Evolutionary conservation across 495 filamentous ascomycete genomes (phyloP).

Genomic region (Penicillium lagena): DNA sequence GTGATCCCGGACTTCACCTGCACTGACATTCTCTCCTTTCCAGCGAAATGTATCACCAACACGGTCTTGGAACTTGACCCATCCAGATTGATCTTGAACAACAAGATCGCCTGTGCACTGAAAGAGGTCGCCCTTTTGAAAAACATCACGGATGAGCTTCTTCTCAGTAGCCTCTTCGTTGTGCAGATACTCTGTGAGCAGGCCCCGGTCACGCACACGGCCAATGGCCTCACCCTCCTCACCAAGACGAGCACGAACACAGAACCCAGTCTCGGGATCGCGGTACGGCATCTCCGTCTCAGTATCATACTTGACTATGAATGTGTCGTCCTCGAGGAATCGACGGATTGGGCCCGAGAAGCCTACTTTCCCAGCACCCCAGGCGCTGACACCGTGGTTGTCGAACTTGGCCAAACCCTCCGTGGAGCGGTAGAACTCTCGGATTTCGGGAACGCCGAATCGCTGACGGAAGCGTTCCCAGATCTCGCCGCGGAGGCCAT

Average conservation of each 20-base stretch:
- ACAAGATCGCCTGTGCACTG: conserved; percentile 84
- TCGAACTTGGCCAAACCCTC: conserved; percentile 69
- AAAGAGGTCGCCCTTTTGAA: conserved; percentile 74
- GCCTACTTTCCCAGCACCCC: conserved; percentile 73
- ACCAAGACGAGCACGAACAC: conserved; percentile 46
- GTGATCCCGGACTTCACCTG: conserved; percentile 56
- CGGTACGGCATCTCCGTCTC: conserved; percentile 65
- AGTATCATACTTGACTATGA: conserved; percentile 66
- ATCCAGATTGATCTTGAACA: conserved; percentile 60
- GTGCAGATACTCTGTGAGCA: conserved; percentile 75
- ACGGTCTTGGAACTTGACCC: conserved; percentile 77
- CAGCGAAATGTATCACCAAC: conserved; percentile 94
- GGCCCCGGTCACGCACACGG: conserved; percentile 53
- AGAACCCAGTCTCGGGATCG: conserved; percentile 66
- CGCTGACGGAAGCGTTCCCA: conserved; percentile 83
- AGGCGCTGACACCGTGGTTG: conserved; percentile 69
- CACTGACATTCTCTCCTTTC: conserved; percentile 91
- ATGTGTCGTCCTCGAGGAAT: conserved; percentile 43
- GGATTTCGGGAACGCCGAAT: conserved; percentile 73
- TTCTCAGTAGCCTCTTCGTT: conserved; percentile 66
- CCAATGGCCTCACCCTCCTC: conserved; percentile 81
- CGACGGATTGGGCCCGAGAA: conserved; percentile 59
- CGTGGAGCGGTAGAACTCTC: conserved; percentile 87
- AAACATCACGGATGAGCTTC: conserved; percentile 75
- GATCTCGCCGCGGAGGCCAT: conserved; percentile 85